A percentile compares a stretch with the other conserved stretches of the same genome.
These are phyloP conservation scores for Penicillium sp. DNA, from an alignment of 2,329 filamentous ascomycete species.

Conservation along the genomic window DNA sequence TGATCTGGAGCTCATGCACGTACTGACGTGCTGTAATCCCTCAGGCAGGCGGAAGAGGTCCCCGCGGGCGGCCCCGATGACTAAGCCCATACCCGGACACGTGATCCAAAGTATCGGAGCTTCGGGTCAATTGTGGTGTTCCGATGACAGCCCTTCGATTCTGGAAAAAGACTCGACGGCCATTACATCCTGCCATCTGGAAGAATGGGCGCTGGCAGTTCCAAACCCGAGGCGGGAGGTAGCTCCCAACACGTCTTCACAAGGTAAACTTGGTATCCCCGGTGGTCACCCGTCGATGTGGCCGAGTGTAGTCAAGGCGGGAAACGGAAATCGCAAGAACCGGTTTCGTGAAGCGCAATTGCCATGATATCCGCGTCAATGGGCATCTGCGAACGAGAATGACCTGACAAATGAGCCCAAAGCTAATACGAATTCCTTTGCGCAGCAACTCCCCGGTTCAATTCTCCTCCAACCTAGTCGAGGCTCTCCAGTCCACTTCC, in stretches of 20 bases:
- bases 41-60: too few species aligned
- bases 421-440: background rate
- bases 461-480: constrained; percentile 75
- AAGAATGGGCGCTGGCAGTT: constrained; percentile 57
- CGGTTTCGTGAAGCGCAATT: constrained; percentile 4
- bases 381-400: background rate
- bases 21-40: too few species aligned
- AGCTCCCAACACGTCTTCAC: constrained; percentile 56
- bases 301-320: background rate
- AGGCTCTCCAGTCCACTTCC: constrained; percentile 73
- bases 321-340: constrained; percentile 9
- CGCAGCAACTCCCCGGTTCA: constrained; percentile 50
- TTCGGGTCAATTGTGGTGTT: constrained; percentile 14
- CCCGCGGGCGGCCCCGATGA: background rate
- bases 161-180: constrained; percentile 9
- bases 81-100: constrained; percentile 4
- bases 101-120: constrained; percentile 19
- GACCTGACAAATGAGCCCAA: background rate
- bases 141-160: constrained; percentile 13
- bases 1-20: too few species aligned
- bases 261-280: constrained; percentile 39
- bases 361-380: background rate
- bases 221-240: constrained; percentile 51
- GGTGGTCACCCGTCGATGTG: background rate
- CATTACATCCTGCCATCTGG: constrained; percentile 9